Base-by-base conservation (phyloP, 2,329 filamentous ascomycete species). In the Ceratocystis albifundus region DNA sequence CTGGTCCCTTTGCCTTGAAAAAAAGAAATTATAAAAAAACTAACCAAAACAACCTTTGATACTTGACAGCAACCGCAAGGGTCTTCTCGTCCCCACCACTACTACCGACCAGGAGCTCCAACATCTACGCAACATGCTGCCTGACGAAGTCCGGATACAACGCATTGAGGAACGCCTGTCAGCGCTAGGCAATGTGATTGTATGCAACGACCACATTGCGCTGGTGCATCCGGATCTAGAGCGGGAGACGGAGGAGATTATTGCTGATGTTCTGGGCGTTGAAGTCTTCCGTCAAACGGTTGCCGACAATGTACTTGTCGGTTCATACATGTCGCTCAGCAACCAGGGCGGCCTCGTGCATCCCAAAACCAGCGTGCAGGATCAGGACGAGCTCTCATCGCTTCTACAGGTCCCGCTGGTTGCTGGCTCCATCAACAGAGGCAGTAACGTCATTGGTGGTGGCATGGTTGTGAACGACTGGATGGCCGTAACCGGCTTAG, bases 71-170 rank as follows among this genome's bases (percentile, higher is more conserved):
- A 99, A 99, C 84, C 89, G 90, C 75, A 95, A 96, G 77, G 94
- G 94, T 72, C 89, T 99, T 69, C 86, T 99, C 69, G 93, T 99
- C 66, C 94, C 94, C 69, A 97, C 93, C 66, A 90, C 88, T 68
- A 97, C 94, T 69, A 96, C 92, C 71, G 94, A 99, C 79, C 94
- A 99, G 80, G 94, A 99, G 80, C 84, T 99, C 70, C 92, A 96
- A 79, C 94, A 99, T 77, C 82, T 99, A 72, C 88, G 94, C 73
- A 97, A 99, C 78, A 91, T 88, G 67, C 85, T 99, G 71, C 94
- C 94, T 48, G 93, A 97, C 75, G 79, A 80, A 68, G 89, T 99
- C 70, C 91, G 92, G 78, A 96, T 99, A 73, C 92, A 96, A 80
- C 87, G 94, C 71, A 96, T 99, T 79, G 94, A 99, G 80, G 94